phyloP scores from a whole-genome alignment of 179 eudicot species.

The Gypsophila paniculata region DNA sequence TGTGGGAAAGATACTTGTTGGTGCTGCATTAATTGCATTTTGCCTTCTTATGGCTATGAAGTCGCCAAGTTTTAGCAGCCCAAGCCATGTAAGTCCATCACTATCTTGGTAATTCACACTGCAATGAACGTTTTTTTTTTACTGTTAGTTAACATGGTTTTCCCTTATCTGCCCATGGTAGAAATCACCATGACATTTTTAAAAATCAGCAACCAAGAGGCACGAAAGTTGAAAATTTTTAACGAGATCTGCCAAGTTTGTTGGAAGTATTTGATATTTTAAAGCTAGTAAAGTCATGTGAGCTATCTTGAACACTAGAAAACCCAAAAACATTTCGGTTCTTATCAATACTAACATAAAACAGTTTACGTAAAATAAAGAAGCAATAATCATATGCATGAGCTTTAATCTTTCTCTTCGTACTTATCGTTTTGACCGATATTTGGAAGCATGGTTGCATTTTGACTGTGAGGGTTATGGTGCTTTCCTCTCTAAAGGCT shows the following conservation, averaged over 20 bases:
- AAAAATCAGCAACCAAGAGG: background rate
- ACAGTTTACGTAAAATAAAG: background rate
- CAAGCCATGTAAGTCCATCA: constrained; percentile 56
- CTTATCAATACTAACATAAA: background rate
- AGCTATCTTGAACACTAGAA: background rate
- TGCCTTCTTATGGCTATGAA: constrained; percentile 69
- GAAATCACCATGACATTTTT: background rate
- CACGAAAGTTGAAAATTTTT: background rate
- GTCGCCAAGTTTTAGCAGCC: constrained; percentile 50
- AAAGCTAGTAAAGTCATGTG: background rate
- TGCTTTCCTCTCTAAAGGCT: background rate
- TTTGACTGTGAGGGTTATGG: constrained; percentile 1
- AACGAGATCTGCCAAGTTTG: background rate
- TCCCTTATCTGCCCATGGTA: background rate
- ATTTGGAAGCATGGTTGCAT: background rate
- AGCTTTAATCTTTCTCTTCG: background rate
- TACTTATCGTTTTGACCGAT: background rate
- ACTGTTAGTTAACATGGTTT: background rate
- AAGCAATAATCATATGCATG: background rate
- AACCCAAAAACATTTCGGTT: background rate
- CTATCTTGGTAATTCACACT: background rate
- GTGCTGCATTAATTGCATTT: constrained; percentile 56
- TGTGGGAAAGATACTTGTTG: constrained; percentile 64
- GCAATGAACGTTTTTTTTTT: background rate
- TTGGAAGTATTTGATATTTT: background rate